These are phyloP conservation scores for Fomitopsis palustris DNA, from an alignment of 1,284 basidiomycete genomes.

Conservation along the genomic window DNA sequence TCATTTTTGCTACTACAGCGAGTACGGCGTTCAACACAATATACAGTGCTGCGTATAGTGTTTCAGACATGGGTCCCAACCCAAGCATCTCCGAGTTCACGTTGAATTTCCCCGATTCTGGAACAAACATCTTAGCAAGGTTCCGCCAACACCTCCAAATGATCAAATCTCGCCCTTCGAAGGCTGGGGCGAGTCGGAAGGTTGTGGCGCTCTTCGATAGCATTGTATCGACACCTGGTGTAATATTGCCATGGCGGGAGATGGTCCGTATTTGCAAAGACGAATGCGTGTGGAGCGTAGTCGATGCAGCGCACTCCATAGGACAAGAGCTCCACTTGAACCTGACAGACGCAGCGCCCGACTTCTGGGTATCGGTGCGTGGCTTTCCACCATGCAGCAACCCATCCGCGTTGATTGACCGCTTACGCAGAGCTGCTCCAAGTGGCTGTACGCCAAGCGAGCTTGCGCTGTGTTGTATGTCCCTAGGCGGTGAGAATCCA, in stretches of 20 bases:
- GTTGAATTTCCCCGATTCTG: background rate
- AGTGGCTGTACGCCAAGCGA: conserved; percentile 76
- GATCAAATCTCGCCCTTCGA: background rate
- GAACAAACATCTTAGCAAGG: background rate
- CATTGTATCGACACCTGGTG: conserved; percentile 68
- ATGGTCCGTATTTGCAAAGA: conserved; percentile 64
- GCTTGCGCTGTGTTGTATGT: conserved; percentile 73
- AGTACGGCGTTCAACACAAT: background rate
- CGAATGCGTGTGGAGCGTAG: conserved; percentile 58
- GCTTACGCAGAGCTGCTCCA: conserved; percentile 59
- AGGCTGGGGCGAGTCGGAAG: conserved; percentile 25
- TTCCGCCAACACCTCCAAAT: background rate
- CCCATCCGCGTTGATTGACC: background rate
- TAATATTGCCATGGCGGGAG: conserved; percentile 72
- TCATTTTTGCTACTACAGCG: background rate
- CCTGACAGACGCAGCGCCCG: conserved; percentile 52
- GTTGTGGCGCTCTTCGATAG: conserved; percentile 73
- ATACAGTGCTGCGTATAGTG: background rate
- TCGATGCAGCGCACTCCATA: conserved; percentile 78
- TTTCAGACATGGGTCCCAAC: background rate
- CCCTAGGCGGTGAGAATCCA: conserved; percentile 50
- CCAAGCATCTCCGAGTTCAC: background rate
- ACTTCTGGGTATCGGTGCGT: conserved; percentile 67
- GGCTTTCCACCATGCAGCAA: background rate
- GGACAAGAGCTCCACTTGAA: conserved; percentile 49